Conservation (phyloP, 345 rosid species). For the Erysimum cheiranthoides region DNA sequence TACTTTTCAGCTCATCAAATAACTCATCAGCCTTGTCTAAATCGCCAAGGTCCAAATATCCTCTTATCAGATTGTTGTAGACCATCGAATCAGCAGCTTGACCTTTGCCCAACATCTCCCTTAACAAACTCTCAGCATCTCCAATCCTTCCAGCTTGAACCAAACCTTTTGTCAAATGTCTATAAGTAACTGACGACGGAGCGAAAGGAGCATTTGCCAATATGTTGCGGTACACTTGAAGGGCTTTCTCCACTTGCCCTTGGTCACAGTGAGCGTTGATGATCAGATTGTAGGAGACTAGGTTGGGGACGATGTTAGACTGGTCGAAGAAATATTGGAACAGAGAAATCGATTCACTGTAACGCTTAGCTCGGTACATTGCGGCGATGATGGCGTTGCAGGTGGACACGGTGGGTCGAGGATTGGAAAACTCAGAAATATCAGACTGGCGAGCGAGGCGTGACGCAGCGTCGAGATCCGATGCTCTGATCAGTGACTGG, state of each 20-base stretch:
- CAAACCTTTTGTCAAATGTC: constrained; percentile 94
- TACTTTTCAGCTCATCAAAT: constrained; percentile 79
- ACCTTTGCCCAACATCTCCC: constrained; percentile 88
- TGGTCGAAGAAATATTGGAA: constrained; percentile 83
- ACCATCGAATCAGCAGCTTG: constrained; percentile 95
- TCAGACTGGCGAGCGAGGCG: constrained; percentile 70
- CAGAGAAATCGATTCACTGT: constrained; percentile 73
- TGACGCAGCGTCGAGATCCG: constrained; percentile 92
- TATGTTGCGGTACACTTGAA: constrained; percentile 70
- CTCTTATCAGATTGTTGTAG: constrained; percentile 77
- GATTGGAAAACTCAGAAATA: constrained; percentile 54
- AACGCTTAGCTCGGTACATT: constrained; percentile 88
- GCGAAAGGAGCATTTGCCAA: constrained; percentile 76
- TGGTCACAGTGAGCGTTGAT: constrained; percentile 87
- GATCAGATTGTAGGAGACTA: constrained; percentile 87
- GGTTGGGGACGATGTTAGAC: constrained; percentile 80
- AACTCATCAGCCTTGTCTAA: constrained; percentile 86
- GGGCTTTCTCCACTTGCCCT: constrained; percentile 76
- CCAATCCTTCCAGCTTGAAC: constrained; percentile 72
- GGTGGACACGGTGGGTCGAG: constrained; percentile 95
- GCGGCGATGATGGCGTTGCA: constrained; percentile 96
- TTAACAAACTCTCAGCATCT: constrained; percentile 80
- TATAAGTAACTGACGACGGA: constrained; percentile 83
- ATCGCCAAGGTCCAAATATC: constrained; percentile 76
- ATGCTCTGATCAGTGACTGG: constrained; percentile 57